Conservation (phyloP, 2,329 filamentous ascomycete genomes). For the Colletotrichum cuscutae region DNA sequence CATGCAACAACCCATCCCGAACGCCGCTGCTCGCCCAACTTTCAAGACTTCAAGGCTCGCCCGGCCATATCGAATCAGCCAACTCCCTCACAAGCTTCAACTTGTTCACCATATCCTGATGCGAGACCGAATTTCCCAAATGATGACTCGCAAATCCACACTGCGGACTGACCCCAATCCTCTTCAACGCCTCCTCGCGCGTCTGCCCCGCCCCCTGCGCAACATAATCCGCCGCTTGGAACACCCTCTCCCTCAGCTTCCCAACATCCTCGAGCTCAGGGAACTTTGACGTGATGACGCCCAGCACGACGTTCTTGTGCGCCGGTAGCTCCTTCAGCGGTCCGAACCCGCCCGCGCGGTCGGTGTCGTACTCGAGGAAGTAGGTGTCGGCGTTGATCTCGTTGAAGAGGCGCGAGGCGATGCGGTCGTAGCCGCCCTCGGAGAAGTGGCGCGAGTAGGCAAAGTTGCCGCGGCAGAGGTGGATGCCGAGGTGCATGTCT, state of each 20-base stretch:
- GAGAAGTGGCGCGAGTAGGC: slow-evolving; percentile 71
- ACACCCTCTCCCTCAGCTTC: slow-evolving; percentile 63
- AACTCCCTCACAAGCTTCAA: slow-evolving; percentile 27
- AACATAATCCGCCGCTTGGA: slow-evolving; percentile 71
- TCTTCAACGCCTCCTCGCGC: slow-evolving; percentile 71
- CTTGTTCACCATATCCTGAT: slow-evolving; percentile 30
- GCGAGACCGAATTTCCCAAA: slow-evolving; percentile 29
- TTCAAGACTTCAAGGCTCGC: slow-evolving; percentile 18
- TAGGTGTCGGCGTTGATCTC: slow-evolving; percentile 70
- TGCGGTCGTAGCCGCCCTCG: slow-evolving; percentile 71
- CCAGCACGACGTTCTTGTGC: slow-evolving; percentile 70
- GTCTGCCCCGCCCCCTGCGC: slow-evolving; percentile 71
- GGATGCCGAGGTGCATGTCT: slow-evolving; percentile 77
- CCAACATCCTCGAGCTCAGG: slow-evolving; percentile 65
- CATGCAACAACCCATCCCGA: neutral
- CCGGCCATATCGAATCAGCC: slow-evolving; percentile 32
- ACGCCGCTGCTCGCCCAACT: neutral
- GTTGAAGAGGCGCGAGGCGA: slow-evolving; percentile 69
- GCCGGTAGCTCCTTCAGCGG: slow-evolving; percentile 68
- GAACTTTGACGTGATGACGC: slow-evolving; percentile 71
- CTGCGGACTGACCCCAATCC: slow-evolving; percentile 75
- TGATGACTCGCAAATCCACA: slow-evolving; percentile 72
- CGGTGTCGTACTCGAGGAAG: slow-evolving; percentile 70
- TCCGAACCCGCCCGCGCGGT: slow-evolving; percentile 70
- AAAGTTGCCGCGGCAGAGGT: slow-evolving; percentile 73